Conservation (phyloP, 495 filamentous ascomycete genomes). For the Hypomontagnella submonticulosa region DNA sequence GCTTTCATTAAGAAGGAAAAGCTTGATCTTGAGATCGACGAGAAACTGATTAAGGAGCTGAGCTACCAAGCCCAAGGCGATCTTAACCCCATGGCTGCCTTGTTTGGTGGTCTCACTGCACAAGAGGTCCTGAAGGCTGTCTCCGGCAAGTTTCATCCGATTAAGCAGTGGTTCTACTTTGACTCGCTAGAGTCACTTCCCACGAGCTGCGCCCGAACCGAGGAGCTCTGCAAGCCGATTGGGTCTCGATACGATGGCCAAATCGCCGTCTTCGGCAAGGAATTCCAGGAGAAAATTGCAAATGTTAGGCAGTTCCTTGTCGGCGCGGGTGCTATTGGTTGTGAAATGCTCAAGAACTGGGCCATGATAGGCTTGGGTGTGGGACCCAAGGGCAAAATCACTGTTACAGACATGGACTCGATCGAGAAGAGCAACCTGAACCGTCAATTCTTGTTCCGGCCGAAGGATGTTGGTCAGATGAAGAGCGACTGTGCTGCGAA, state of each 20-base stretch:
- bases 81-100: slow-evolving; percentile 88
- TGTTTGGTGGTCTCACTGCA: slow-evolving; percentile 94
- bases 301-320: slow-evolving; percentile 94
- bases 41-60: slow-evolving; percentile 92
- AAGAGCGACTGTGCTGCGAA: slow-evolving; percentile 96
- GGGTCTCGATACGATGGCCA: slow-evolving; percentile 94
- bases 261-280: slow-evolving; percentile 93
- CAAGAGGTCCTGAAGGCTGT: slow-evolving; percentile 98
- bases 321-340: slow-evolving; percentile 96
- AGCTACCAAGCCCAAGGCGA: slow-evolving; percentile 97
- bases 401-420: slow-evolving; percentile 95
- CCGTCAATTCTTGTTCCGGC: slow-evolving; percentile 94
- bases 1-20: slow-evolving; percentile 77
- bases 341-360: slow-evolving; percentile 99
- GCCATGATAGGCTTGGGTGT: slow-evolving; percentile 96
- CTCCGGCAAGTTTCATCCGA: slow-evolving; percentile 95
- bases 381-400: slow-evolving; percentile 88
- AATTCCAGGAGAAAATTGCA: slow-evolving; percentile 91
- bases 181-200: slow-evolving; percentile 97
- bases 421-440: slow-evolving; percentile 99
- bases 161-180: slow-evolving; percentile 95
- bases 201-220: slow-evolving; percentile 73
- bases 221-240: slow-evolving; percentile 85
- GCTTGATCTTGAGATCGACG: slow-evolving; percentile 80
- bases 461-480: slow-evolving; percentile 92